Conservation (phyloP, 2,329 filamentous ascomycete species). For the Stachybotrys elegans region DNA sequence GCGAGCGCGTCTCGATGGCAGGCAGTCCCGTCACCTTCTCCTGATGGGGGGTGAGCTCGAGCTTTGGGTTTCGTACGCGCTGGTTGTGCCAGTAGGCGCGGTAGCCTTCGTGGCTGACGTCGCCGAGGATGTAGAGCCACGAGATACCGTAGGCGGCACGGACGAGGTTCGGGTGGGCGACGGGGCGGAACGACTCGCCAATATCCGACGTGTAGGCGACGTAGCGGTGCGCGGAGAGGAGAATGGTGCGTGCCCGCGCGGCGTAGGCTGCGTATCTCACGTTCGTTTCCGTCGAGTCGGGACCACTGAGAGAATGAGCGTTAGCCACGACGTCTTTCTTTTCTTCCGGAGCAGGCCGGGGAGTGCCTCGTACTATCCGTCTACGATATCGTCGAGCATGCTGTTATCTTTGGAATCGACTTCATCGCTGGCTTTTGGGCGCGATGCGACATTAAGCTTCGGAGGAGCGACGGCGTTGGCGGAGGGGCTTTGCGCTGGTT, state of each 20-base stretch:
- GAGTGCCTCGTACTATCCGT: slow-evolving; percentile 63
- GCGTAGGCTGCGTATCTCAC: slow-evolving; percentile 93
- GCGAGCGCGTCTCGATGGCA: slow-evolving; percentile 20
- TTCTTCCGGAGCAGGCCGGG: neutral
- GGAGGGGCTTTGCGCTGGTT: neutral
- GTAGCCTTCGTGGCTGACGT: slow-evolving; percentile 90
- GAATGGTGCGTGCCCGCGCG: slow-evolving; percentile 75
- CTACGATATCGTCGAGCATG: slow-evolving; percentile 71
- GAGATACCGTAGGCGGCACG: slow-evolving; percentile 82
- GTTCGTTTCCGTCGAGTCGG: slow-evolving; percentile 77
- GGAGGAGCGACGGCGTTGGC: neutral
- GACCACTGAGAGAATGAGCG: slow-evolving; percentile 23
- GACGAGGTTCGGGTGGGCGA: slow-evolving; percentile 81
- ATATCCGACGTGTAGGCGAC: slow-evolving; percentile 97
- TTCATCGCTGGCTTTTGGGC: slow-evolving; percentile 48
- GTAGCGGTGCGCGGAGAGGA: slow-evolving; percentile 88
- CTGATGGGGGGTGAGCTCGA: slow-evolving; percentile 47
- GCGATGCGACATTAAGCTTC: neutral
- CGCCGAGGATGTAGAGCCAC: slow-evolving; percentile 87
- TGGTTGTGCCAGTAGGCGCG: slow-evolving; percentile 91
- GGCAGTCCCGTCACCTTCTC: slow-evolving; percentile 43
- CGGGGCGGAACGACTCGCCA: slow-evolving; percentile 89
- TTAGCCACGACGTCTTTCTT: neutral
- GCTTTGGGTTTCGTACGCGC: slow-evolving; percentile 62
- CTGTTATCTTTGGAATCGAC: slow-evolving; percentile 60